Percentiles rank a stretch among this genome's conserved stretches.
phyloP scores from a whole-genome alignment of 1,139 yeast genomes.

The Suhomyces bribrorum region DNA sequence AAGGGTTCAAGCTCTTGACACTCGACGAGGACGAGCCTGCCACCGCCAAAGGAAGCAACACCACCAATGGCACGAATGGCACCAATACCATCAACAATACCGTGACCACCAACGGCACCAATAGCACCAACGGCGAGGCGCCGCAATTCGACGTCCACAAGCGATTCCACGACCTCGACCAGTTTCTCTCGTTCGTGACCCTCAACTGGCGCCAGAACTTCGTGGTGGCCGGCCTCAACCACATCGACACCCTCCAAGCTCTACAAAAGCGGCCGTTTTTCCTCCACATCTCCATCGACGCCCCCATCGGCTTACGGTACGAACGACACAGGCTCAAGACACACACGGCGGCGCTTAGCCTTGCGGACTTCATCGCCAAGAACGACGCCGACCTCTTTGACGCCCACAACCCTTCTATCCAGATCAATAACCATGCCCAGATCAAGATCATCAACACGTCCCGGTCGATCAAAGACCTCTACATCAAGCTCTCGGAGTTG shows the following conservation, averaged over 20 bases:
- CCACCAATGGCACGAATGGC: no score
- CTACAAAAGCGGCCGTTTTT: constrained; percentile 82
- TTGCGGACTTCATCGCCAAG: constrained; percentile 46
- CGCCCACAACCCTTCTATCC: constrained; percentile 40
- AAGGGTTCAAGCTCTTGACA: constrained; percentile 50
- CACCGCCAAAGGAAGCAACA: no score
- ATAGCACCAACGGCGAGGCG: no score
- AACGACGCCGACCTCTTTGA: constrained; percentile 50
- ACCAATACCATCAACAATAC: no score
- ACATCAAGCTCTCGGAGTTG: constrained; percentile 53
- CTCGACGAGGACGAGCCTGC: no score
- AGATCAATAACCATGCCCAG: constrained; percentile 57
- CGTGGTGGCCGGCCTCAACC: constrained; percentile 57
- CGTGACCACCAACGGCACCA: no score
- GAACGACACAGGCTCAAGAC: constrained; percentile 36
- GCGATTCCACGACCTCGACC: constrained; percentile 28
- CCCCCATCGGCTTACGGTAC: constrained; percentile 61
- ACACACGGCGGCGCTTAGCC: constrained; percentile 1
- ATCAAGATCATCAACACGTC: constrained; percentile 65
- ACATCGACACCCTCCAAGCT: constrained; percentile 44
- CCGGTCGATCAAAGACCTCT: constrained; percentile 47
- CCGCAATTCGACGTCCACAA: constrained; percentile 7
- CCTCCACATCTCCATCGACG: constrained; percentile 76
- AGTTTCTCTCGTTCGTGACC: constrained; percentile 65
- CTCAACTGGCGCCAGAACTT: constrained; percentile 64